A percentile compares a stretch with the other conserved stretches of the same genome.
These are phyloP conservation scores for Buddleja alternifolia DNA, from an alignment of 257 asterid species.

Conservation along the genomic window DNA sequence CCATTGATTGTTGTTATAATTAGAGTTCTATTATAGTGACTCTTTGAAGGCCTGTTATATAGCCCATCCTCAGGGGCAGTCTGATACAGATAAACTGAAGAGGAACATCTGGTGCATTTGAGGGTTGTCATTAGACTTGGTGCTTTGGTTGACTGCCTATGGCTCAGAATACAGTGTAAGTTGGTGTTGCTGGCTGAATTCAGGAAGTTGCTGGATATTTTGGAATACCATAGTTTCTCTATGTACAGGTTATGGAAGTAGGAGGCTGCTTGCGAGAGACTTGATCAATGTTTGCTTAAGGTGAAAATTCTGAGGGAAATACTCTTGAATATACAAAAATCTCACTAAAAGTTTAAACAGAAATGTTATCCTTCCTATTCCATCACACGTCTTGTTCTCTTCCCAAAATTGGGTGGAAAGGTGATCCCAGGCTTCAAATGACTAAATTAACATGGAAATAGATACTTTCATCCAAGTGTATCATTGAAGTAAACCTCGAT, in stretches of 20 bases:
- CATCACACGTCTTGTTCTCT: neutral
- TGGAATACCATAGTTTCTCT: neutral
- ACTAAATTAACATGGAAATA: neutral
- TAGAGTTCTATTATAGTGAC: conserved; percentile 4
- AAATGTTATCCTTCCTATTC: conserved; percentile 3
- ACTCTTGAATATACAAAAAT: neutral
- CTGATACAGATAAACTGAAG: neutral
- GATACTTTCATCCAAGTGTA: neutral
- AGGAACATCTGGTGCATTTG: neutral
- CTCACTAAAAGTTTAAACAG: neutral
- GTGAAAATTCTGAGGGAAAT: neutral
- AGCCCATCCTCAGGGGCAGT: neutral
- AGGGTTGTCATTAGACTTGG: neutral
- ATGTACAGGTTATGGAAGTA: neutral
- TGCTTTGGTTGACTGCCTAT: conserved; percentile 15
- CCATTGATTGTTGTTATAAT: neutral
- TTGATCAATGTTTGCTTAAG: neutral
- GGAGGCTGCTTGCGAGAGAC: conserved; percentile 6
- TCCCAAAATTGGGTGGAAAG: neutral
- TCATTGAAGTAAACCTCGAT: neutral
- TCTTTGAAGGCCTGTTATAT: neutral
- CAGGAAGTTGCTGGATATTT: conserved; percentile 1
- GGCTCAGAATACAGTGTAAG: neutral
- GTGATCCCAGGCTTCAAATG: neutral
- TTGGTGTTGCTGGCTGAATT: conserved; percentile 10